Evolutionary conservation across 306 rosid genomes (phyloP).

Genomic region (Medicago lupulina): DNA sequence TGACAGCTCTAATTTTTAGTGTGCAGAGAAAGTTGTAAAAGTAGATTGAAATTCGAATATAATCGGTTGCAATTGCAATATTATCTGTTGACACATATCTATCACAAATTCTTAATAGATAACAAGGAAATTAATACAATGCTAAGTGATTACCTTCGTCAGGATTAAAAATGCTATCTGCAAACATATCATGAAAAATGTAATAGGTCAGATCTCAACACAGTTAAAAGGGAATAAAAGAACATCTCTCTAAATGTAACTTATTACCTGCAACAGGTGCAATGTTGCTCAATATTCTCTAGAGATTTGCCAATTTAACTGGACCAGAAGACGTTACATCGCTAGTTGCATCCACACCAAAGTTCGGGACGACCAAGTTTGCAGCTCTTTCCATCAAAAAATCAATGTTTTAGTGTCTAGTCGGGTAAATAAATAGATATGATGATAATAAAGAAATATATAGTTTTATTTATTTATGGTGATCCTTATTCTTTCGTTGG

Average conservation of each 20-base stretch:
- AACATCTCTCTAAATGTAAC: conserved; percentile 30
- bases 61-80: too few relatives aligned
- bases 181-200: conserved; percentile 45
- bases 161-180: conserved; percentile 71
- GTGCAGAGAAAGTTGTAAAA: neutral
- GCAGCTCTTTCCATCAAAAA: conserved; percentile 49
- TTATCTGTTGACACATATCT: conserved; percentile 22
- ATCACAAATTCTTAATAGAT: neutral
- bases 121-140: conserved; percentile 16
- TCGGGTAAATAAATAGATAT: neutral
- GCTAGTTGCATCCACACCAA: conserved; percentile 64
- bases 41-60: neutral
- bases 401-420: conserved; percentile 27
- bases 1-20: conserved; percentile 15
- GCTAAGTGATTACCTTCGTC: conserved; percentile 74
- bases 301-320: conserved; percentile 87
- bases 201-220: conserved; percentile 46
- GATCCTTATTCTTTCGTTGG: conserved; percentile 78
- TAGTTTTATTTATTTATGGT: conserved; percentile 73
- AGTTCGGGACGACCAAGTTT: conserved; percentile 61
- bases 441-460: too few relatives aligned
- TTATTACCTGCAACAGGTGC: conserved; percentile 74
- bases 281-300: conserved; percentile 79
- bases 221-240: conserved; percentile 13
- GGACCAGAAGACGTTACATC: conserved; percentile 73